phyloP scores from a whole-genome alignment of 2,329 filamentous ascomycete species.

The Monilinia vaccinii-corymbosi region DNA sequence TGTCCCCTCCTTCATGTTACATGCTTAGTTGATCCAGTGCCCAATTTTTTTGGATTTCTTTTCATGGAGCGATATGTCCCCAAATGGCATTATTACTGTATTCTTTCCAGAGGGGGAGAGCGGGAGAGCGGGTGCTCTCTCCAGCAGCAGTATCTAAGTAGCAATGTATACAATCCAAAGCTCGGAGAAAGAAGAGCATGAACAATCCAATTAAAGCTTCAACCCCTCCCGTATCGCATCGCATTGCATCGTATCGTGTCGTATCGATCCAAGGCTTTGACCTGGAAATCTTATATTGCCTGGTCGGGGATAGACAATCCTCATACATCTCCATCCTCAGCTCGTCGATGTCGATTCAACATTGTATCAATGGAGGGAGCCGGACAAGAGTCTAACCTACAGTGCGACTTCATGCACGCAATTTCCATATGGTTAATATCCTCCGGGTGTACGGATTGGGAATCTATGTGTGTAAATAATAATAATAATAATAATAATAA shows the following conservation, averaged over 20 bases:
- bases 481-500: not conserved
- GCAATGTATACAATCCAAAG: no score
- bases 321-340: no score
- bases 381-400: no score
- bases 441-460: not conserved
- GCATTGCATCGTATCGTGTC: no score
- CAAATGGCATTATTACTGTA: not conserved
- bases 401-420: not conserved
- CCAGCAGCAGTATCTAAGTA: no score
- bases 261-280: not conserved
- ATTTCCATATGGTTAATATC: slow-evolving; percentile 5
- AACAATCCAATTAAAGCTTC: slow-evolving; percentile 6
- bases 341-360: no score
- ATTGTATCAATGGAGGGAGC: no score
- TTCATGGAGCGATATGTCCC: not conserved
- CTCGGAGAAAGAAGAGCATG: not conserved
- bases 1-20: no score
- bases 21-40: not conserved
- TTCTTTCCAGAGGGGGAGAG: not conserved
- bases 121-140: slow-evolving; percentile 4
- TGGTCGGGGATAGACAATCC: no score
- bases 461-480: not conserved
- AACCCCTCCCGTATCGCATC: not conserved
- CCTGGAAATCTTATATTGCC: slow-evolving; percentile 1
- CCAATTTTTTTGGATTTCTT: no score